These are phyloP conservation scores for Chaetomiaceae sp. DNA, from an alignment of 2,329 filamentous ascomycete species.

Conservation along the genomic window DNA sequence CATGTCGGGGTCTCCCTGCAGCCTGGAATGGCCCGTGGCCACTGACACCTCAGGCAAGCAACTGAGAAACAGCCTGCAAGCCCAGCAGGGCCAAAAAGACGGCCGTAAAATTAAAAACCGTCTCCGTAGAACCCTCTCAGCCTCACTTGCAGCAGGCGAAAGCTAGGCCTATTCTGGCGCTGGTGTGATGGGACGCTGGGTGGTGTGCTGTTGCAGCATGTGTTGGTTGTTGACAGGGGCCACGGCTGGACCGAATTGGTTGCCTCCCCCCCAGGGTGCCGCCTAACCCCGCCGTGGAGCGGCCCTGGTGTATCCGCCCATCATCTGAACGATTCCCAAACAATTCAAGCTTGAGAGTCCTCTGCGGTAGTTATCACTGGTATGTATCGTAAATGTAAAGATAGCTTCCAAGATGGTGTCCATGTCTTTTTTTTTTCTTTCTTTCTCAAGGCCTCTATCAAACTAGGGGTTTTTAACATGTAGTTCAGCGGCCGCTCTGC, in stretches of 20 bases:
- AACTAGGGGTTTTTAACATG: too few relatives aligned
- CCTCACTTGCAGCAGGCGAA: constrained; percentile 3
- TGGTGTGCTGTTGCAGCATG: not conserved
- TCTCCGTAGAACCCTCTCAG: constrained; percentile 4
- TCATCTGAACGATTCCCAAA: not conserved
- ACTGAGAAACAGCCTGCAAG: not conserved
- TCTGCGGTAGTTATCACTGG: too few relatives aligned
- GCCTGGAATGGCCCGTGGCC: too few relatives aligned
- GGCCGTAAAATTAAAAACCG: not conserved
- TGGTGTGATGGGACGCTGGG: not conserved
- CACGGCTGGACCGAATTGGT: not conserved
- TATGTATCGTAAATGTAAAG: too few relatives aligned
- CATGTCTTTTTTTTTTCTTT: too few relatives aligned
- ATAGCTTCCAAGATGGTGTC: too few relatives aligned
- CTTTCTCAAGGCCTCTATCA: too few relatives aligned
- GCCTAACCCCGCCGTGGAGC: not conserved
- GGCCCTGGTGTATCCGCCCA: too few relatives aligned
- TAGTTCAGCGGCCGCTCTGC: too few relatives aligned
- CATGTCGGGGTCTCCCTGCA: not conserved
- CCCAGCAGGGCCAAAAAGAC: not conserved
- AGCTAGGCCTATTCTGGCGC: not conserved
- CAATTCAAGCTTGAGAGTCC: not conserved
- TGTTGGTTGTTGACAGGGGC: not conserved
- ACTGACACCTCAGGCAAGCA: constrained; percentile 1
- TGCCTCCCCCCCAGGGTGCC: not conserved